Evolutionary conservation across 345 rosid species (phyloP), one percentile per base, ranked within the genome.

Genomic region (Rhodomyrtus tomentosa): DNA sequence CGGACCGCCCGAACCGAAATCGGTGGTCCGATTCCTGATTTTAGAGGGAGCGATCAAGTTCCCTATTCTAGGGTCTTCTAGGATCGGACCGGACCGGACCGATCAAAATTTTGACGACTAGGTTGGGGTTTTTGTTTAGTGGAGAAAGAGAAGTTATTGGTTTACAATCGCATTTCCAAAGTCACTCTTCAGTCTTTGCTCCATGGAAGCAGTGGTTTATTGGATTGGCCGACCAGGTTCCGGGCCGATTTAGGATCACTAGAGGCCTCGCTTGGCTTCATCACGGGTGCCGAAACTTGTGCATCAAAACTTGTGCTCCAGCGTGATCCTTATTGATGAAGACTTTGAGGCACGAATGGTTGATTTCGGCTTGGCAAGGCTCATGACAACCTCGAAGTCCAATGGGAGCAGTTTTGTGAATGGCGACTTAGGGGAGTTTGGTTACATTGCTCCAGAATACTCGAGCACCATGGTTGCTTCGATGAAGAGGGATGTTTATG

Each of bases 261-360:
- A 91, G 94, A 13, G 97, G 97, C 55, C 91, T 96, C 5, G 96
- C 98, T 68, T 96, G 99, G 99, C 95, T 96, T 62, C 99, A 96
- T 87, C 97, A 96, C 72, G 98, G 98, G 14, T 93, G 91, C 83
- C n/a, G n/a, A n/a, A 87, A 90, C 86, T 90, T n/a, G n/a, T 93
- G 85, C 98, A 93, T 85, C 98, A 92, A 83, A 93, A 92, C 87
- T 86, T 96, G 79, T 90, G 95, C 85, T 95, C 98, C 21, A 93
- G 87, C 83, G 93, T 93, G 81, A 93, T 96, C 50, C 93, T 96
- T 51, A 72, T 96, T 3, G 98, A 95, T 7, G 98, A 96, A 72
- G 99, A 96, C 85, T 94, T 90, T 5, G 97, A 96, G 84, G 96
- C 98, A 4, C 86, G 99, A 85, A 88, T 96, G 81, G 86, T 93